These are phyloP conservation scores for Dendrobium officinale DNA, from an alignment of 106 monocot species.

Conservation along the genomic window DNA sequence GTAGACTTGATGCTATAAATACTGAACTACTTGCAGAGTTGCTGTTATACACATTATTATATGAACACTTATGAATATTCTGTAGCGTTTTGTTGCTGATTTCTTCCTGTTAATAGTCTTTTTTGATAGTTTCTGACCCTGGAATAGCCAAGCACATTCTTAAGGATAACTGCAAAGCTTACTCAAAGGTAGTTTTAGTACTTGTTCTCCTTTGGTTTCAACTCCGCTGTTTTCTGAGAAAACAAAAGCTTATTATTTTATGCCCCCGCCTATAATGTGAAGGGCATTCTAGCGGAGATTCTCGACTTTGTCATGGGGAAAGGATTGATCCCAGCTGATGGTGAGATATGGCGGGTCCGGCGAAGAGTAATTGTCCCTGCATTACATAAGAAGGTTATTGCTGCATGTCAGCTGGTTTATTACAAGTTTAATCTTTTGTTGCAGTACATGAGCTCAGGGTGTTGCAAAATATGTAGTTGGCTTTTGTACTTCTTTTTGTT, in stretches of 20 bases:
- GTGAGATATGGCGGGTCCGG: slow-evolving; percentile 77
- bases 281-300: slow-evolving; percentile 93
- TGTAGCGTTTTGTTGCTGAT: background rate
- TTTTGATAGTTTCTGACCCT: slow-evolving; percentile 90
- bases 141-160: slow-evolving; percentile 81
- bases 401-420: background rate
- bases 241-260: background rate
- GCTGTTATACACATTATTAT: background rate
- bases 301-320: slow-evolving; percentile 97
- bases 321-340: slow-evolving; percentile 94
- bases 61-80: background rate
- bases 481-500: background rate
- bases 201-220: background rate
- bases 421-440: background rate
- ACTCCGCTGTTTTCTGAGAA: background rate
- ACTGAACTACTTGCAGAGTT: background rate
- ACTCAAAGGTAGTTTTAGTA: slow-evolving; percentile 64
- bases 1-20: slow-evolving; percentile 14
- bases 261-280: slow-evolving; percentile 6
- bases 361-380: slow-evolving; percentile 85
- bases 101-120: slow-evolving; percentile 43
- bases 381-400: slow-evolving; percentile 83
- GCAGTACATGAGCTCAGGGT: background rate
- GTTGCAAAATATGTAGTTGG: background rate
- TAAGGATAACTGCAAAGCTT: slow-evolving; percentile 80